phyloP scores from a whole-genome alignment of 305 asterid species.

The Fraxinus greggii region DNA sequence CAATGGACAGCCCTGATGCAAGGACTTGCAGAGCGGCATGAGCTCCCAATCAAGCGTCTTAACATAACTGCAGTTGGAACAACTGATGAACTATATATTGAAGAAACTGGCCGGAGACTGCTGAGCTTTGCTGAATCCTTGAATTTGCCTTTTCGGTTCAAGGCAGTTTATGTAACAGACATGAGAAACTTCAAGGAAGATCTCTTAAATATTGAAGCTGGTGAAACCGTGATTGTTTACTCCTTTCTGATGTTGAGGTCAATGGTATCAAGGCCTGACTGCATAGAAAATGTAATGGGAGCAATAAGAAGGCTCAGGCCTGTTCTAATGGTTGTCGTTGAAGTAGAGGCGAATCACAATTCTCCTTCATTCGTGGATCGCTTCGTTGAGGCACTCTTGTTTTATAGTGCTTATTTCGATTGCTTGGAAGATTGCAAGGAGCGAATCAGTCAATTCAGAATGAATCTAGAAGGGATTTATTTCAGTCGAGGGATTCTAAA shows the following conservation, averaged over 20 bases:
- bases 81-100: constrained; percentile 31
- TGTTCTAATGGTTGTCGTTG: constrained; percentile 45
- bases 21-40: constrained; percentile 42
- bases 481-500: constrained; percentile 43
- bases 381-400: constrained; percentile 47
- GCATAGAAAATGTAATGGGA: constrained; percentile 41
- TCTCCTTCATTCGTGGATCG: constrained; percentile 53
- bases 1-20: constrained; percentile 67
- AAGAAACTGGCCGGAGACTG: constrained; percentile 49
- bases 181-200: constrained; percentile 43
- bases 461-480: constrained; percentile 36
- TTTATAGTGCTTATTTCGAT: constrained; percentile 44
- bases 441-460: constrained; percentile 27
- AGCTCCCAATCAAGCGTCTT: constrained; percentile 27
- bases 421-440: constrained; percentile 55
- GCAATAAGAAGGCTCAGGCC: constrained; percentile 36
- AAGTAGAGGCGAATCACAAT: constrained; percentile 65
- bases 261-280: constrained; percentile 41
- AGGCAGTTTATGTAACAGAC: constrained; percentile 36
- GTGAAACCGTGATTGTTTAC: constrained; percentile 51
- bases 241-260: constrained; percentile 35
- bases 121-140: constrained; percentile 47
- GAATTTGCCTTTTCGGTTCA: constrained; percentile 43
- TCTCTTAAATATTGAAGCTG: constrained; percentile 30
- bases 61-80: constrained; percentile 57